These are phyloP conservation scores for Diversispora epigaea DNA, from an alignment of 192 early-diverging fungal species.

Conservation along the genomic window DNA sequence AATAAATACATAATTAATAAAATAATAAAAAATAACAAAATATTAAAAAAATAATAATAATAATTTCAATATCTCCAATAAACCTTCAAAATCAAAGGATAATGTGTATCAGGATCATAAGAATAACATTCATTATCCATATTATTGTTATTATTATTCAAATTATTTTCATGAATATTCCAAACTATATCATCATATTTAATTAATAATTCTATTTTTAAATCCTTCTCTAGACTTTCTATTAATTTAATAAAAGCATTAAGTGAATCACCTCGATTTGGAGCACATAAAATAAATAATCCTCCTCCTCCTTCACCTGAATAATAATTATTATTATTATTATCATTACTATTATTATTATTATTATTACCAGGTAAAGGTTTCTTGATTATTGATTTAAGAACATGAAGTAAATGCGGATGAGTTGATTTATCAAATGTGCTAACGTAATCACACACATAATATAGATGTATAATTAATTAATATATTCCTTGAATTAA, in stretches of 20 bases:
- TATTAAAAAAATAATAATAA: not conserved
- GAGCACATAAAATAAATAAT: conserved; percentile 15
- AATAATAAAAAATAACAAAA: not conserved
- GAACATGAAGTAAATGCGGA: not conserved
- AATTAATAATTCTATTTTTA: not conserved
- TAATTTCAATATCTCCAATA: not conserved
- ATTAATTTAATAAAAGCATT: conserved; percentile 2
- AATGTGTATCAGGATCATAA: conserved; percentile 3
- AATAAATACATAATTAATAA: no score
- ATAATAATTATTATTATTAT: not conserved
- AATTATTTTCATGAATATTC: not conserved
- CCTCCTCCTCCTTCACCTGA: not conserved
- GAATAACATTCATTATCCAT: no score
- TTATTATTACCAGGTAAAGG: not conserved
- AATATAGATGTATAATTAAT: not conserved
- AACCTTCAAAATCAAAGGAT: conserved; percentile 1
- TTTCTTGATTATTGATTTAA: not conserved
- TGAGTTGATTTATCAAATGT: conserved; percentile 10
- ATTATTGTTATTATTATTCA: not conserved
- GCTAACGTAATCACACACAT: not conserved
- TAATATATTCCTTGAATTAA: not conserved
- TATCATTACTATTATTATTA: not conserved
- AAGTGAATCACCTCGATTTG: not conserved
- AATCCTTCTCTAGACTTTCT: not conserved
- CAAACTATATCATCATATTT: conserved; percentile 11